These are phyloP conservation scores for Talaromyces sp. DNA, from an alignment of 2,329 filamentous ascomycete species.

Conservation along the genomic window DNA sequence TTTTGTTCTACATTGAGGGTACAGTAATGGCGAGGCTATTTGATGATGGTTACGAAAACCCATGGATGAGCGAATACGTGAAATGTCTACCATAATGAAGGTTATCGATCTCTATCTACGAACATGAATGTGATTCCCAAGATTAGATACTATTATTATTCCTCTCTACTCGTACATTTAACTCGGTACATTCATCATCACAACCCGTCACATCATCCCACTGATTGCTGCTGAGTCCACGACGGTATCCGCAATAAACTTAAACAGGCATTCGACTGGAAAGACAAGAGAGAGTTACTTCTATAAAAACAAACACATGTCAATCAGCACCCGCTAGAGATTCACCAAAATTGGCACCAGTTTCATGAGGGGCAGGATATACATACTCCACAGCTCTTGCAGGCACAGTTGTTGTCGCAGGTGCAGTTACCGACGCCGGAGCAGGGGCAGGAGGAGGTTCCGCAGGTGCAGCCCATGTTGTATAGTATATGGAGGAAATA, in stretches of 20 bases:
- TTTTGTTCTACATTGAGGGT: background rate
- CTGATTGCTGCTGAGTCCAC: no score
- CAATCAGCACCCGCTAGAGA: background rate
- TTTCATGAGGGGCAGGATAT: slow-evolving; percentile 2
- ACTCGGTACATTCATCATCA: no score
- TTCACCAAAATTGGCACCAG: slow-evolving; percentile 5
- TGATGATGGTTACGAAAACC: background rate
- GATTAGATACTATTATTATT: no score
- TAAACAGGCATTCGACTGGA: background rate
- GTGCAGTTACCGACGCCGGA: slow-evolving; percentile 28
- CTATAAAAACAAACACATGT: background rate
- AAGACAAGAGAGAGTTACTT: background rate
- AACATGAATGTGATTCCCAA: no score
- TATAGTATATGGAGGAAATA: background rate
- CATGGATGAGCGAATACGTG: background rate
- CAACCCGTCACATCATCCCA: background rate
- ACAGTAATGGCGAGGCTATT: background rate
- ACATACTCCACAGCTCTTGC: slow-evolving; percentile 38
- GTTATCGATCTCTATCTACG: no score
- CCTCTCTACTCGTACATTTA: no score
- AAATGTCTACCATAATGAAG: no score
- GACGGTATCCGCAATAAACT: background rate
- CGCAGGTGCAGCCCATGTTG: slow-evolving; percentile 32
- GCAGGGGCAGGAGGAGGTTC: slow-evolving; percentile 30
- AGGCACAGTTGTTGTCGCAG: slow-evolving; percentile 31